Evolutionary conservation across 441 rosid genomes (phyloP).

Genomic region (Croton setiger): DNA sequence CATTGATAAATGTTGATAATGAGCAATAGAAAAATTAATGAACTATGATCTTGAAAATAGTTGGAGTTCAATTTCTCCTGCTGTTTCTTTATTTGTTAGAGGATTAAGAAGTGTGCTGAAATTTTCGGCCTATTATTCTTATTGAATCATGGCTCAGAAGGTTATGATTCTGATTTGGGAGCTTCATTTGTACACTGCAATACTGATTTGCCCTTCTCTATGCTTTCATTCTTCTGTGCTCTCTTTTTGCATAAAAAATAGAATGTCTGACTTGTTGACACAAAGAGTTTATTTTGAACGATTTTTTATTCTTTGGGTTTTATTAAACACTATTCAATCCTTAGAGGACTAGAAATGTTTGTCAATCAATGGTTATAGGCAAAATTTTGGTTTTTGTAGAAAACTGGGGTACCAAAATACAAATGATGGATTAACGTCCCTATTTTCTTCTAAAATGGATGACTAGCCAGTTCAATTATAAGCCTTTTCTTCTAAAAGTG

Average conservation of each 20-base stretch:
- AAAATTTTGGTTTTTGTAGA: neutral
- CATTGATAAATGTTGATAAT: neutral
- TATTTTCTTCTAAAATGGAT: neutral
- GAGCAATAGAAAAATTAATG: neutral
- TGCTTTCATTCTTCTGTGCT: neutral
- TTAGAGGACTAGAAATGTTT: neutral
- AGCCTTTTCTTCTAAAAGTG: too few species aligned
- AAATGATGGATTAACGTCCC: neutral
- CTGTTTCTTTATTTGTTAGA: neutral
- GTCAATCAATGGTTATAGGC: neutral
- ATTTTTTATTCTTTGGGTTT: neutral
- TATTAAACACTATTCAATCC: neutral
- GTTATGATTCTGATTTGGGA: neutral
- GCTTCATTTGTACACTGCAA: neutral
- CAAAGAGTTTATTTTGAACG: neutral
- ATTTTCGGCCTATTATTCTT: neutral
- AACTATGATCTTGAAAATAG: neutral
- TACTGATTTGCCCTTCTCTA: neutral
- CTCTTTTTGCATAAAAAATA: neutral
- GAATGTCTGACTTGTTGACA: neutral
- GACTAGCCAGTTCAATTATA: neutral
- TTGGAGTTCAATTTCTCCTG: slow-evolving; percentile 1
- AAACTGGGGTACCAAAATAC: neutral
- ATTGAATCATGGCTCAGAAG: neutral
- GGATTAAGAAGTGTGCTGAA: neutral